Percentiles rank a stretch among this genome's conserved stretches.
phyloP scores from a whole-genome alignment of 106 monocot species.

The Apostasia shenzhenica region DNA sequence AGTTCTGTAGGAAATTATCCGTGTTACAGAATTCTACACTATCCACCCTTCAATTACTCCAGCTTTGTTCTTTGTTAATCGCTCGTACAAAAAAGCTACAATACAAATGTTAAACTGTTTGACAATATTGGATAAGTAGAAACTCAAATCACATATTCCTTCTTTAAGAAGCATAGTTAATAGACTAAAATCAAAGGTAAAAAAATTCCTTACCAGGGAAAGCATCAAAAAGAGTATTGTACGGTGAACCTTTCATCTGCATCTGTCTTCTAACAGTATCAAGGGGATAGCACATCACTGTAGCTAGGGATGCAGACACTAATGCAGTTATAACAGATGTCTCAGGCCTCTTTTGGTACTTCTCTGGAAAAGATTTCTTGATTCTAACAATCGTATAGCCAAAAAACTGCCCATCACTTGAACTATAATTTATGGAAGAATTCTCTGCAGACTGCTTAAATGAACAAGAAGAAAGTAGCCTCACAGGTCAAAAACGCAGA shows the following conservation, averaged over 20 bases:
- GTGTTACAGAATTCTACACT: no score
- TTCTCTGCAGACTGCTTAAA: background rate
- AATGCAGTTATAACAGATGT: constrained; percentile 79
- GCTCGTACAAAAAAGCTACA: no score
- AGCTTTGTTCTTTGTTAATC: no score
- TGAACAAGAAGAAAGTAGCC: constrained; percentile 15
- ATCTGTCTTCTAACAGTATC: constrained; percentile 97
- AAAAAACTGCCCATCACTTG: constrained; percentile 4
- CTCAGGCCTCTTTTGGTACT: constrained; percentile 79
- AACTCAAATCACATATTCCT: no score
- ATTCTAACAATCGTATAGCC: constrained; percentile 35
- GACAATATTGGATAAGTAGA: no score
- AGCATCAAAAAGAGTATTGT: constrained; percentile 73
- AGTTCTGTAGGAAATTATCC: no score
- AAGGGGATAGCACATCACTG: constrained; percentile 89
- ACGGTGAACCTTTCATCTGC: constrained; percentile 96
- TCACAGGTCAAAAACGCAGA: constrained; percentile 98
- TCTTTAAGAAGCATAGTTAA: background rate
- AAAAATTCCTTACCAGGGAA: constrained; percentile 49
- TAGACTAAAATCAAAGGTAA: background rate
- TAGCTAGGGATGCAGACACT: constrained; percentile 85
- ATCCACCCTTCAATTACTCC: no score
- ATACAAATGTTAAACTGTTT: no score
- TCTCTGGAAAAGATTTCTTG: constrained; percentile 94
- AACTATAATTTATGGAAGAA: background rate